Evolutionary conservation across 108 stramenopile genomes (phyloP).

Genomic region (Ochromonas danica): DNA sequence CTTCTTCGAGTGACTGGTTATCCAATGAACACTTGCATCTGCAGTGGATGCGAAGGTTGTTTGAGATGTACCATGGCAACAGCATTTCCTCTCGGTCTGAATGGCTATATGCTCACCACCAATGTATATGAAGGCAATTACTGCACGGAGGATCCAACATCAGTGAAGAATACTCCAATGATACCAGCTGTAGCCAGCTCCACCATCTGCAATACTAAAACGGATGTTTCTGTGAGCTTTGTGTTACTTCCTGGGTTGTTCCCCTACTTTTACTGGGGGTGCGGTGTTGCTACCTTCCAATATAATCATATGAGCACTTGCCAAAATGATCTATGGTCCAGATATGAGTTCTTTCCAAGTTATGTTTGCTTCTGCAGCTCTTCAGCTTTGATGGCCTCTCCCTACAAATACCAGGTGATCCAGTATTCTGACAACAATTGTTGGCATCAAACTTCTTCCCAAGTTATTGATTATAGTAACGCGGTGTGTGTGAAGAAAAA

Average conservation of each 20-base stretch:
- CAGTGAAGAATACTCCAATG: conserved; percentile 15
- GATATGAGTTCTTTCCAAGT: too few species aligned
- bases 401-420: conserved; percentile 15
- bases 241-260: conserved; percentile 15
- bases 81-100: conserved; percentile 14
- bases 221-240: conserved; percentile 15
- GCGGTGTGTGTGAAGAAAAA: too few species aligned
- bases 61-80: conserved; percentile 15
- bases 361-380: conserved; percentile 14
- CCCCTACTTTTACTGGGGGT: conserved; percentile 13
- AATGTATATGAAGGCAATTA: conserved; percentile 17
- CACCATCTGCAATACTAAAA: conserved; percentile 16
- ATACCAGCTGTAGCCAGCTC: conserved; percentile 13
- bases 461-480: too few species aligned
- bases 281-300: conserved; percentile 13
- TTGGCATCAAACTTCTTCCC: too few species aligned
- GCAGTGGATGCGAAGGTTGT: conserved; percentile 13
- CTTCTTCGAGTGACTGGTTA: conserved; percentile 14
- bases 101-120: conserved; percentile 14
- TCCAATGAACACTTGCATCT: conserved; percentile 15
- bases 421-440: too few species aligned
- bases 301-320: conserved; percentile 17
- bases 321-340: conserved; percentile 15
- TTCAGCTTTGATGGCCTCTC: conserved; percentile 14
- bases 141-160: conserved; percentile 13